phyloP scores from a whole-genome alignment of 208 protist species.

The Crithidia sp. region DNA sequence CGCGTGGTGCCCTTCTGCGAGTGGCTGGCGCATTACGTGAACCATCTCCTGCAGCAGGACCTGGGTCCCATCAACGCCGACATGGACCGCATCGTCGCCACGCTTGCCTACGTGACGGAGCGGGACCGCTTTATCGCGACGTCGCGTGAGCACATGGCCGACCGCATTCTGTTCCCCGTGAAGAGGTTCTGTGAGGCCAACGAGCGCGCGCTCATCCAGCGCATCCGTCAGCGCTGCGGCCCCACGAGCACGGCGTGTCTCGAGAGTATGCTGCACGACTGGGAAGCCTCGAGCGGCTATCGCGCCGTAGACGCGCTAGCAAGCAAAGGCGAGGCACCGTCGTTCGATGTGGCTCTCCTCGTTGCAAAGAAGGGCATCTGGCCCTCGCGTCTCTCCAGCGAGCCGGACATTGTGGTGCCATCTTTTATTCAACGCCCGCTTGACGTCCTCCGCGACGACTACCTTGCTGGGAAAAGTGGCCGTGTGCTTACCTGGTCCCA shows the following conservation, averaged over 20 bases:
- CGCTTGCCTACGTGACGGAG: slow-evolving; percentile 77
- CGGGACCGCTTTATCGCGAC: slow-evolving; percentile 79
- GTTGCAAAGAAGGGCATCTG: slow-evolving; percentile 88
- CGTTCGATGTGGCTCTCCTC: slow-evolving; percentile 60
- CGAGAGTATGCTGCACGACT: slow-evolving; percentile 89
- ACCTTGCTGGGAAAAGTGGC: slow-evolving; percentile 65
- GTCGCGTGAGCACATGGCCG: slow-evolving; percentile 75
- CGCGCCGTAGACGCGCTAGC: slow-evolving; percentile 50
- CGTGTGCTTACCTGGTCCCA: slow-evolving; percentile 83
- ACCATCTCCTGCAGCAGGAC: slow-evolving; percentile 70
- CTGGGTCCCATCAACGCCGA: slow-evolving; percentile 40
- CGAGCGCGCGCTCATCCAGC: slow-evolving; percentile 75
- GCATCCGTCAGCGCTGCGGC: slow-evolving; percentile 72
- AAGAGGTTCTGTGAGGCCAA: slow-evolving; percentile 61
- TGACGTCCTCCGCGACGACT: slow-evolving; percentile 54
- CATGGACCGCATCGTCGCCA: slow-evolving; percentile 63
- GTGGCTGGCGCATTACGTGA: slow-evolving; percentile 78
- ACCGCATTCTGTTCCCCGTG: slow-evolving; percentile 77
- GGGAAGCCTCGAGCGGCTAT: slow-evolving; percentile 57
- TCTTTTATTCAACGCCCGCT: slow-evolving; percentile 50
- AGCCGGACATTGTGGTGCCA: slow-evolving; percentile 38
- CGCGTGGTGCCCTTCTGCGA: slow-evolving; percentile 63
- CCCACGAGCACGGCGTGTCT: slow-evolving; percentile 75
- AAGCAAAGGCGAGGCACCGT: slow-evolving; percentile 23
- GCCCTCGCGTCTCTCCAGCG: slow-evolving; percentile 50